Base-by-base conservation (phyloP, 352 stramenopile genomes). In the Pythium sukuiense region DNA sequence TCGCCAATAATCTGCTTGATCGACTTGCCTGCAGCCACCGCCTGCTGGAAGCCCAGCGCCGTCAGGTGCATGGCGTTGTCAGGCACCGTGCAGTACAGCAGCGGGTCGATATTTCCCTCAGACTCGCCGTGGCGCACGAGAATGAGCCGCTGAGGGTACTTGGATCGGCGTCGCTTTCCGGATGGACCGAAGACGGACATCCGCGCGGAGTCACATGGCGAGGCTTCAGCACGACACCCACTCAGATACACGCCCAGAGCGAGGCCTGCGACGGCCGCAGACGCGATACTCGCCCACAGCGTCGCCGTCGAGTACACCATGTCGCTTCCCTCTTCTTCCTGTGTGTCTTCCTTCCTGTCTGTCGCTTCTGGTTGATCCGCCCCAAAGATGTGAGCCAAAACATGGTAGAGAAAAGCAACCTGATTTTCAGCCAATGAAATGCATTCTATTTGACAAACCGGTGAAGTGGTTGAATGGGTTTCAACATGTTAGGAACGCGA, bases 1-100 rank as follows among this genome's bases (percentile, higher is more conserved):
- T 92, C 76, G n/a, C 83, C 83, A 16, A 94, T 78, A 24, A 95
- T 81, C 32, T 81, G 71, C 65, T 92, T 90, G 57, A 96, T 92
- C 37, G 70, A 80, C 58, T 83, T 67, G 54, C 85, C 85, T 0
- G 81, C 87, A 1, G 77, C 79, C 29, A 90, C 68, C 6, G 87
- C 87, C 65, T 96, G 85, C 67, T 88, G 71, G 43, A 87, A 91
- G 46, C 88, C 88, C 20, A 93, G 72, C 46, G 81, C 76, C 12
- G 88, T 96, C 43, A 96, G 63, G 57, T 91, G 86, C 79, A 95
- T 94, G 39, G 80, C 80, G 56, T 93, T 93, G 70, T 96, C 87
- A 0, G 87, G 85, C 16, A 92, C 83, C 32, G 73, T 75, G 32
- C 74, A 77, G 45, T 96, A 96, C 27, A 92, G 60, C 29, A 82